phyloP scores from a whole-genome alignment of 2,329 filamentous ascomycete species.

The Cladosporium halotolerans region DNA sequence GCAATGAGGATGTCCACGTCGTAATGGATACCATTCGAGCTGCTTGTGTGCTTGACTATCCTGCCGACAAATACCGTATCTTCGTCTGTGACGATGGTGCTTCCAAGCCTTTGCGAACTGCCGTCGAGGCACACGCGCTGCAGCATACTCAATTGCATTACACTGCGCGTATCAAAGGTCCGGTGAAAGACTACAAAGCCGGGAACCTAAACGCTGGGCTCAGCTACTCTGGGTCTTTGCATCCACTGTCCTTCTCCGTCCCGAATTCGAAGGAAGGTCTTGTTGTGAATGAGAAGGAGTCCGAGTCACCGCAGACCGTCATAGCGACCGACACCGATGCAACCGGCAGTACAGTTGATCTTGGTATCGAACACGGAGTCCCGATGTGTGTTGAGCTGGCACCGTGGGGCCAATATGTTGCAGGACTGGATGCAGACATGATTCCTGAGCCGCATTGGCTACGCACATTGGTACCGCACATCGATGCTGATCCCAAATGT shows the following conservation, averaged over 20 bases:
- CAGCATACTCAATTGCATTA: conserved; percentile 38
- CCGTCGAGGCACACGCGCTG: conserved; percentile 28
- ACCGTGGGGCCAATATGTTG: conserved; percentile 41
- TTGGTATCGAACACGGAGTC: conserved; percentile 24
- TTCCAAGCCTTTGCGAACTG: conserved; percentile 29
- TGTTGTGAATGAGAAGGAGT: conserved; percentile 31
- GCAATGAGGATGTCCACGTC: conserved; percentile 38
- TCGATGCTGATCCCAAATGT: conserved; percentile 23
- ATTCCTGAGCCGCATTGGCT: conserved; percentile 58
- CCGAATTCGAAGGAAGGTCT: background rate
- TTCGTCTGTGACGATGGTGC: conserved; percentile 38
- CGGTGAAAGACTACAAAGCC: conserved; percentile 52
- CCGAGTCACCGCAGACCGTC: background rate
- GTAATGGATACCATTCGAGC: conserved; percentile 37
- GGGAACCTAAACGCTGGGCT: conserved; percentile 57
- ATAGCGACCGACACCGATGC: conserved; percentile 27
- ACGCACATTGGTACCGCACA: conserved; percentile 53
- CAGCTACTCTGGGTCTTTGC: conserved; percentile 5
- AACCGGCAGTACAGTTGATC: conserved; percentile 47
- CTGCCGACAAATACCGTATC: conserved; percentile 32
- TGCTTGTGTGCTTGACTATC: conserved; percentile 37
- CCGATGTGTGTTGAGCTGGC: conserved; percentile 1
- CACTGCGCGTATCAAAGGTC: conserved; percentile 35
- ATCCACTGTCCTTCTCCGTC: conserved; percentile 4
- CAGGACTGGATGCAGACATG: conserved; percentile 63